Evolutionary conservation across 2,329 filamentous ascomycete genomes (phyloP), one percentile per base, ranked within the genome.

Genomic region (Parastagonospora nodorum): DNA sequence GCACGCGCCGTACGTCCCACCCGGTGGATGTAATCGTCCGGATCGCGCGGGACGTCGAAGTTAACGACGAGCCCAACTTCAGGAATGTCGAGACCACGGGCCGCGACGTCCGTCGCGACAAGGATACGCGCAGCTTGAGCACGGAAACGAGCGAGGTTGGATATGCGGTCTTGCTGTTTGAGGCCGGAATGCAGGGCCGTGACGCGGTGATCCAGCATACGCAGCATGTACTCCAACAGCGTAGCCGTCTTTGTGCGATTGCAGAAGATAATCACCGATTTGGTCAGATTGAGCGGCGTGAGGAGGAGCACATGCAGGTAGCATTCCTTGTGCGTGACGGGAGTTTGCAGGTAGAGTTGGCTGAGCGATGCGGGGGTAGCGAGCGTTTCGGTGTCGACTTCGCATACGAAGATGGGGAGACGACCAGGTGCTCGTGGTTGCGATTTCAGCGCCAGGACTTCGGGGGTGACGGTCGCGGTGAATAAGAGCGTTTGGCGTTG

Each of bases 11-110:
- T 99, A 75, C 94, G 88, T 72, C 94, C 94, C 43, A 97, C 93
- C 10, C 94, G 86, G 77, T 99, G 94, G 60, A 99, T 94, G 73
- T 99, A 99, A 75, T 97, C 93, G 72, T 97, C 92, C 2, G 93
- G 91, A 69, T 97, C 91, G n/a, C 93, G 86, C 0, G 94, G 94
- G 1, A 99, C 85, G 70, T 99, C 94, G 75, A 92, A 99, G 75
- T 99, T 97, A 68, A 99, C 79, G 2, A 99, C 94, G 12, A 97
- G 76, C 47, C 84, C 88, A 6, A 97, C 93, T 61, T 92, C 89
- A 1, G 93, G 93, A 55, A 99, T 97, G 77, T 99, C 94, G 4
- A 99, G 84, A 81, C 94, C 94, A 73, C 94, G 85, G 15, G 92
- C 90, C 1, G 94, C 94, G 11, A 99, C 92, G 71, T 99, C 94